Evolutionary conservation across 2,329 filamentous ascomycete genomes (phyloP).

Genomic region (Scedosporium apiospermum): DNA sequence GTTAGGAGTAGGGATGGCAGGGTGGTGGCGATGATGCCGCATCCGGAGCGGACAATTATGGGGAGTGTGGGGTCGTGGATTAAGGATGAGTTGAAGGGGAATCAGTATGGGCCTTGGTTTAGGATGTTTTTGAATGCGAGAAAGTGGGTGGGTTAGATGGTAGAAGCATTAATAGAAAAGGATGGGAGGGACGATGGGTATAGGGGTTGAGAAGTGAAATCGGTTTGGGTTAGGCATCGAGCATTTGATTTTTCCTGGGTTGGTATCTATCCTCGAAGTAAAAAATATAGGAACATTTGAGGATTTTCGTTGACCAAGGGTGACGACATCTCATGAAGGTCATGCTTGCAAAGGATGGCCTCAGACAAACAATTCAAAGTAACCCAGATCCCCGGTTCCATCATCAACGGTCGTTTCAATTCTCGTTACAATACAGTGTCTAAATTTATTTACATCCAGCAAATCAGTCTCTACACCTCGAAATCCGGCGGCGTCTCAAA

Average conservation of each 20-base stretch:
- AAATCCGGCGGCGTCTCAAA: neutral
- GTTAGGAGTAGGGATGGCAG: constrained; percentile 69
- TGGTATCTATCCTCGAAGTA: neutral
- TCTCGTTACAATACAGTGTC: neutral
- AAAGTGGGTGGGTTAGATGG: constrained; percentile 64
- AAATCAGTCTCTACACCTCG: neutral
- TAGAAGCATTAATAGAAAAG: neutral
- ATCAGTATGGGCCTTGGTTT: constrained; percentile 75
- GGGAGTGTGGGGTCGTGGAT: constrained; percentile 69
- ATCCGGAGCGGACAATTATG: constrained; percentile 83
- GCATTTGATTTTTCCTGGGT: neutral
- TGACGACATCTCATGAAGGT: too few relatives aligned
- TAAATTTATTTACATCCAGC: neutral
- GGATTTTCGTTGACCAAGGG: too few relatives aligned
- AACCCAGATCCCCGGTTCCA: too few relatives aligned
- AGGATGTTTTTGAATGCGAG: constrained; percentile 81
- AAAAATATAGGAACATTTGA: too few relatives aligned
- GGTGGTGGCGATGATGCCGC: constrained; percentile 85
- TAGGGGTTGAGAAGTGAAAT: too few relatives aligned
- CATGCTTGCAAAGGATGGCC: too few relatives aligned
- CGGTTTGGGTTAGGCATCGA: neutral
- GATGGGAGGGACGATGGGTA: too few relatives aligned
- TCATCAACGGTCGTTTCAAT: too few relatives aligned
- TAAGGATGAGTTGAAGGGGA: constrained; percentile 44
- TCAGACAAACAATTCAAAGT: too few relatives aligned